These are phyloP conservation scores for Neurospora sublineolata DNA, from an alignment of 495 filamentous ascomycete genomes.

Conservation along the genomic window DNA sequence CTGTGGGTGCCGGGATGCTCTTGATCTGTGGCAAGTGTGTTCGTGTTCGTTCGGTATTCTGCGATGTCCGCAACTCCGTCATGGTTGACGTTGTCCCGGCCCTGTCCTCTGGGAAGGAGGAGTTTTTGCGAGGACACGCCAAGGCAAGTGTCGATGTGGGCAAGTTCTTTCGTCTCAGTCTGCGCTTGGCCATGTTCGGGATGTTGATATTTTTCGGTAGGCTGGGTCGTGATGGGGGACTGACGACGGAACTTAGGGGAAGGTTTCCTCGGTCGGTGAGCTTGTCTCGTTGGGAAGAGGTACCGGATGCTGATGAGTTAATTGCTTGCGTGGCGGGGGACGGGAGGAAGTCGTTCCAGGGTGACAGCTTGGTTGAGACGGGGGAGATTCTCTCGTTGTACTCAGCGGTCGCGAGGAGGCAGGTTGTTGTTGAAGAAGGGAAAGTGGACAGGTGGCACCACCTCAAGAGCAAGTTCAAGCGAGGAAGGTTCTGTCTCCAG, in stretches of 20 bases:
- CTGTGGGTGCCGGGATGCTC: not conserved
- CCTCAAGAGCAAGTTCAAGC: not conserved
- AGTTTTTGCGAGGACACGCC: not conserved
- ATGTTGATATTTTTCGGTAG: not conserved
- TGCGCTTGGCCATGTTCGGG: not conserved
- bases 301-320: not conserved
- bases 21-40: not conserved
- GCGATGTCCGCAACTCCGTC: not conserved
- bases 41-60: not conserved
- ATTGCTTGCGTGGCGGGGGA: not conserved
- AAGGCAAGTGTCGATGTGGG: not conserved
- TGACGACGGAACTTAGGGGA: not conserved
- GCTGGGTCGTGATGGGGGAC: not conserved
- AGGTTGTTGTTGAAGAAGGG: not conserved
- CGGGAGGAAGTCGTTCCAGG: not conserved
- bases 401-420: too few relatives aligned
- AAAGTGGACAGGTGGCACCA: not conserved
- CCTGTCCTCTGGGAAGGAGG: too few relatives aligned
- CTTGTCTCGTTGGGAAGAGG: not conserved
- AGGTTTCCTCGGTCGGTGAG: not conserved
- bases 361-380: not conserved
- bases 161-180: not conserved
- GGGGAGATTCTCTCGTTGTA: not conserved
- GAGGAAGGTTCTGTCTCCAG: not conserved
- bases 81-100: too few relatives aligned